Base-by-base conservation (phyloP, 139 green algal species). In the Micromonas commoda region DNA sequence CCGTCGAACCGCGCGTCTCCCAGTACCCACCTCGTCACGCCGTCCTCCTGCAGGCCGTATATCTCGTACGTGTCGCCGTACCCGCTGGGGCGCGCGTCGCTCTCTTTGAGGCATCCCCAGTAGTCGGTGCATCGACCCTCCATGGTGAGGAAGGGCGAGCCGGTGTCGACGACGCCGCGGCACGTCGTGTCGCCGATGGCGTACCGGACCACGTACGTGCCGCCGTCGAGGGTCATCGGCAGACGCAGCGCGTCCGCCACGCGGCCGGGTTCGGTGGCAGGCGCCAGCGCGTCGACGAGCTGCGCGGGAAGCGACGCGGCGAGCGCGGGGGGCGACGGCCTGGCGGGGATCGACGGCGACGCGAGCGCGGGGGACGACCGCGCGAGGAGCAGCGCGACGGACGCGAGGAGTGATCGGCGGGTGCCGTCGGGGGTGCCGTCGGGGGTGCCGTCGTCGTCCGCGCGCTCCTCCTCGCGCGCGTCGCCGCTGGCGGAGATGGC, bases 31-130 rank as follows among this genome's bases (percentile, higher is more conserved):
- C 24, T 31, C 3, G 53, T 68, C 24, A 24, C n/a, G 26, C n/a
- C 52, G 32, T 78, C 71, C n/a, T 68, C 38, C 33, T 78, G 71
- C 28, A 78, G 61, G 1, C 71, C 71, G 52, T 78, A 78, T 26
- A 61, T 52, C 33, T 78, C 71, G 26, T 69, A 69, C 71, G 71
- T 78, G 1, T 51, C 28, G 19, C 28, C 53, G 38, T 51, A 68
- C 53, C 39, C 51, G 3, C 5, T 23, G 5, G 38, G 38, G 31
- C 23, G 5, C 5, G 38, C 53, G 4, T 78, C 71, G 23, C 1
- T 32, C 32, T 32, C 1, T 21, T 13, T n/a, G 3, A 78, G 39
- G 28, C n/a, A 68, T 26, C 71, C 71, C 53, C 53, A 78, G 32
- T 57, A 73, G 21, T 51, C 21, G n/a, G 21, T 29, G 39, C 33